These are phyloP conservation scores for Grifola frondosa DNA, from an alignment of 1,284 basidiomycete species.

Conservation along the genomic window DNA sequence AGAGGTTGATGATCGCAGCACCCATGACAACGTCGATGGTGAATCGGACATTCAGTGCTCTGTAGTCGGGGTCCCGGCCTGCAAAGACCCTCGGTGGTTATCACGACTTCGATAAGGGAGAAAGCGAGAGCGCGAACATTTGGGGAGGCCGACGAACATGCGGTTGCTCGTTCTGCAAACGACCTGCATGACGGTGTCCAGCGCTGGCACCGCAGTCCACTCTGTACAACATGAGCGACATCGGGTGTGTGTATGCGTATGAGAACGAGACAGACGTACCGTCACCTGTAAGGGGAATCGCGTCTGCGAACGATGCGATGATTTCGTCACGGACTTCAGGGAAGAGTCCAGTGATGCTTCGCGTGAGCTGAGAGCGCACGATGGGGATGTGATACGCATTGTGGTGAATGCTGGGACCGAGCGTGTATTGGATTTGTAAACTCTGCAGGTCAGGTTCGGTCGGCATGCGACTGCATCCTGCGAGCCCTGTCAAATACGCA, in stretches of 20 bases:
- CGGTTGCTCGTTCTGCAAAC: constrained; percentile 41
- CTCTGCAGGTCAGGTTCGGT: background rate
- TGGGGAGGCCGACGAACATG: constrained; percentile 40
- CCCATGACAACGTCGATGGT: constrained; percentile 29
- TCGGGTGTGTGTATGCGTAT: too few relatives aligned
- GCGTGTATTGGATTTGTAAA: constrained; percentile 20
- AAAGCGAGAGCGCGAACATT: constrained; percentile 30
- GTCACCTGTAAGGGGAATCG: constrained; percentile 12
- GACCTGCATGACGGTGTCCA: constrained; percentile 37
- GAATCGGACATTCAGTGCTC: constrained; percentile 34
- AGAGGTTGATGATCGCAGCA: constrained; percentile 20
- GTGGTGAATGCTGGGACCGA: constrained; percentile 21
- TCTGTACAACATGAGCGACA: too few relatives aligned
- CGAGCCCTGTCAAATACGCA: too few relatives aligned
- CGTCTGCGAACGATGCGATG: constrained; percentile 17
- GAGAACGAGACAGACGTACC: too few relatives aligned
- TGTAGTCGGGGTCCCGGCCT: constrained; percentile 41
- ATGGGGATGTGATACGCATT: constrained; percentile 29
- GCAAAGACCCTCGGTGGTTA: background rate
- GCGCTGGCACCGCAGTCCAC: constrained; percentile 37
- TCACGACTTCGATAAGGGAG: background rate
- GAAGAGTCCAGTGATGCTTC: constrained; percentile 23
- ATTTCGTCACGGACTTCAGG: constrained; percentile 30
- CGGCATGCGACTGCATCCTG: too few relatives aligned
- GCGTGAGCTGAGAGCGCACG: constrained; percentile 25